Evolutionary conservation across 768 basidiomycete genomes (phyloP), one percentile per base, ranked within the genome.

Genomic region (Asterophora parasitica): DNA sequence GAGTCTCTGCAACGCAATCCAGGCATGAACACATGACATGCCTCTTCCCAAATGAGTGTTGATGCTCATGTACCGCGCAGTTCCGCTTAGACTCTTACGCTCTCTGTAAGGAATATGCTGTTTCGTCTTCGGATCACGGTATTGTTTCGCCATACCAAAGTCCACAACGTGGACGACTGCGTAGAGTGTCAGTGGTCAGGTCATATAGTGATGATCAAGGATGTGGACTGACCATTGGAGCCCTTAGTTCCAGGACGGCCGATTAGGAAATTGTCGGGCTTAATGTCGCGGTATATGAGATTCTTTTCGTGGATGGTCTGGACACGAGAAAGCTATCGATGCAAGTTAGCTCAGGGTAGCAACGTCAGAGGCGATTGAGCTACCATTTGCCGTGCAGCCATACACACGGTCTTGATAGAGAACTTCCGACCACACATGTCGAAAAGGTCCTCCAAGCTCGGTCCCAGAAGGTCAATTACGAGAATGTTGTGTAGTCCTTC

Each of bases 91-190:
- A 65, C 89, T 92, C 77, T 99, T 99, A 59, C 95, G 81, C 72
- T 99, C 96, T 51, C 96, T 82, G 69, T 99, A 99, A 44, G 96
- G 96, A 52, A 99, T 99, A 67, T 99, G 96, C 66, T 98, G 95
- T 68, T 96, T 96, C 52, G 94, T 94, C 74, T 95, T 98, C 9
- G 96, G 96, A 67, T 99, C 96, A 45, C 96, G 87, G 63, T 97
- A 99, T 67, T 98, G 95, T 69, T 98, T 98, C 20, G 96, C 96
- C 96, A 99, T 98, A 36, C 96, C 96, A 63, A 99, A 98, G 66
- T 99, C 96, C 47, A 99, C 94, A 42, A 91, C 86, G 61, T 99
- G 95, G 48, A 99, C 75, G 42, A 85, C 87, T 90, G 58, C 35
- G 44, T 15, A 51, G 28, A n/a, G 19, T 33, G 17, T 27, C 12